These are phyloP conservation scores for Anisogramma anomala DNA, from an alignment of 2,329 filamentous ascomycete genomes.

Conservation along the genomic window DNA sequence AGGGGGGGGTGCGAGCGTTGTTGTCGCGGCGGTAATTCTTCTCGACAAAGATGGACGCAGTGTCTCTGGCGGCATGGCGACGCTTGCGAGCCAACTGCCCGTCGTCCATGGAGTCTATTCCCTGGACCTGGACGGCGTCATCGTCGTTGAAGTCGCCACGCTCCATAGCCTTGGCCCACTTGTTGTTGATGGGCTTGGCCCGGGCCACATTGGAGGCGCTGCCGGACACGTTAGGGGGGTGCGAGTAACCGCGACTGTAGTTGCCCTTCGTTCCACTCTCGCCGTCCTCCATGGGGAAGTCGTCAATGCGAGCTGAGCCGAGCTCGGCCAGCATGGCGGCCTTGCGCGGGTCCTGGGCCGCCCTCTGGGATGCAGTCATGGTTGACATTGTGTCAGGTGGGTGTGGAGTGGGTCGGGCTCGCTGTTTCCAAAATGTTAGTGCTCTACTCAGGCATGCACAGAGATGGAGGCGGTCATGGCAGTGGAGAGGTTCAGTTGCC, in stretches of 20 bases:
- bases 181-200: neutral
- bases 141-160: conserved; percentile 21
- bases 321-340: conserved; percentile 18
- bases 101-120: conserved; percentile 19
- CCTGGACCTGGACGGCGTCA: conserved; percentile 20
- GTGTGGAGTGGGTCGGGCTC: neutral
- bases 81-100: conserved; percentile 18
- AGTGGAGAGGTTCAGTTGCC: neutral
- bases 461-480: neutral
- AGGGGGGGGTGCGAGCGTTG: neutral
- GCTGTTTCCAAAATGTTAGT: no score
- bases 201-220: neutral
- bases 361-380: neutral
- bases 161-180: conserved; percentile 14
- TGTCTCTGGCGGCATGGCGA: conserved; percentile 1
- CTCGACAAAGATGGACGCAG: neutral
- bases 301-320: conserved; percentile 19
- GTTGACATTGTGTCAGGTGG: neutral
- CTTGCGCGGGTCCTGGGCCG: neutral
- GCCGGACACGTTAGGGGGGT: neutral
- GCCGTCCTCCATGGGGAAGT: conserved; percentile 18
- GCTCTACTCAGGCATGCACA: neutral
- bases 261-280: neutral
- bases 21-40: neutral
- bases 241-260: neutral